These are phyloP conservation scores for Pezicula carpinea DNA, from an alignment of 2,329 filamentous ascomycete genomes.

Conservation along the genomic window DNA sequence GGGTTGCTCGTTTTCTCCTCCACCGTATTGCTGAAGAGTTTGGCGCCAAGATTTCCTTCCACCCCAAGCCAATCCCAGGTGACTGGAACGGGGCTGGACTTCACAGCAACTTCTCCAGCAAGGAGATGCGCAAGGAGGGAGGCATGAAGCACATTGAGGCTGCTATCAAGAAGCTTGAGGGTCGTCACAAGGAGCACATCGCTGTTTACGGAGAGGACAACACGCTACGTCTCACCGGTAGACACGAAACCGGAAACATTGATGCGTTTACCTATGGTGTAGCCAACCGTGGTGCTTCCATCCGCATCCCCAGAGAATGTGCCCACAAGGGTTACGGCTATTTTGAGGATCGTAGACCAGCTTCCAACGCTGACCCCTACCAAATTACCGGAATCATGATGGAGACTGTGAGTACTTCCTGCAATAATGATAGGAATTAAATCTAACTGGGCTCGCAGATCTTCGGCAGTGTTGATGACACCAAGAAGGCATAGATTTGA, in stretches of 20 bases:
- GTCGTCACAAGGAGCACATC: slow-evolving; percentile 78
- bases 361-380: slow-evolving; percentile 85
- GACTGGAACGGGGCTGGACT: slow-evolving; percentile 97
- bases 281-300: slow-evolving; percentile 90
- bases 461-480: slow-evolving; percentile 23
- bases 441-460: slow-evolving; percentile 22
- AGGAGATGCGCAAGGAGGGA: slow-evolving; percentile 82
- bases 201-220: slow-evolving; percentile 95
- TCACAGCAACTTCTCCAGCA: slow-evolving; percentile 89
- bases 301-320: slow-evolving; percentile 83
- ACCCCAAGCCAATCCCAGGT: slow-evolving; percentile 92
- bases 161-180: slow-evolving; percentile 77
- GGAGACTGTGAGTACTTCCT: slow-evolving; percentile 28
- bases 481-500: slow-evolving; percentile 14
- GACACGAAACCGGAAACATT: slow-evolving; percentile 90
- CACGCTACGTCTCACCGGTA: slow-evolving; percentile 86
- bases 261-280: slow-evolving; percentile 93
- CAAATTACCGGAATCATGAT: slow-evolving; percentile 47
- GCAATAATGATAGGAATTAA: background rate
- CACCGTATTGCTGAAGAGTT: slow-evolving; percentile 94
- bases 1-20: slow-evolving; percentile 86
- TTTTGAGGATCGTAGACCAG: slow-evolving; percentile 81
- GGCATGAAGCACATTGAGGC: slow-evolving; percentile 95
- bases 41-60: slow-evolving; percentile 89
- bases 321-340: slow-evolving; percentile 90